Percentiles rank a stretch among this genome's conserved stretches.
Conservation (phyloP, 108 stramenopile species). For the Schizochytrium sp. region DNA sequence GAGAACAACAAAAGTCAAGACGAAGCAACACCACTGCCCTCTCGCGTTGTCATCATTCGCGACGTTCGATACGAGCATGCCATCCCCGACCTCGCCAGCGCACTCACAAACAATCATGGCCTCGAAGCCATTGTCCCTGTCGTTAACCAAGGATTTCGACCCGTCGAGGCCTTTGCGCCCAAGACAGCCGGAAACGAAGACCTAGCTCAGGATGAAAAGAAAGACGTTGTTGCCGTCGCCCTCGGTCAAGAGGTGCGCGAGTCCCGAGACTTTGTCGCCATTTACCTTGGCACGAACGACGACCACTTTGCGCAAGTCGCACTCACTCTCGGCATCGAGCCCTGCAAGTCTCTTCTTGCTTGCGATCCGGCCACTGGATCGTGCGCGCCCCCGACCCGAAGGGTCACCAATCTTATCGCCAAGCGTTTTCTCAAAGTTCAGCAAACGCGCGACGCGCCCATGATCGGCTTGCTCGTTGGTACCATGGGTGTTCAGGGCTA, state of each 20-base stretch:
- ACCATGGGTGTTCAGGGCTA: constrained; percentile 67
- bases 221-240: not conserved
- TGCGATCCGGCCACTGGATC: not conserved
- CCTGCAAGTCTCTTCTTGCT: not conserved
- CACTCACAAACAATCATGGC: not conserved
- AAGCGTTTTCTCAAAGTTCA: constrained; percentile 47
- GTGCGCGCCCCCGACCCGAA: not conserved
- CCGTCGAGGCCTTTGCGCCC: not conserved
- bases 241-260: not conserved
- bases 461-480: constrained; percentile 81
- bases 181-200: not conserved
- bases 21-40: too few species aligned
- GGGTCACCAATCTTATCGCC: not conserved
- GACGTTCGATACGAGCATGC: not conserved
- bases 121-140: not conserved
- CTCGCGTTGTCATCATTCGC: not conserved
- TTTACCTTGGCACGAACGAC: not conserved
- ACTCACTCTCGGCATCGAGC: not conserved
- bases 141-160: not conserved
- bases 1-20: not conserved
- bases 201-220: not conserved
- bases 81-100: not conserved
- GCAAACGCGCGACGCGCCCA: constrained; percentile 67
- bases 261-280: not conserved
- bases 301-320: not conserved